A percentile compares a stretch with the other conserved stretches of the same genome.
These are phyloP conservation scores for Syncephalastrum sp. DNA, from an alignment of 371 early-diverging fungal genomes.

Conservation along the genomic window DNA sequence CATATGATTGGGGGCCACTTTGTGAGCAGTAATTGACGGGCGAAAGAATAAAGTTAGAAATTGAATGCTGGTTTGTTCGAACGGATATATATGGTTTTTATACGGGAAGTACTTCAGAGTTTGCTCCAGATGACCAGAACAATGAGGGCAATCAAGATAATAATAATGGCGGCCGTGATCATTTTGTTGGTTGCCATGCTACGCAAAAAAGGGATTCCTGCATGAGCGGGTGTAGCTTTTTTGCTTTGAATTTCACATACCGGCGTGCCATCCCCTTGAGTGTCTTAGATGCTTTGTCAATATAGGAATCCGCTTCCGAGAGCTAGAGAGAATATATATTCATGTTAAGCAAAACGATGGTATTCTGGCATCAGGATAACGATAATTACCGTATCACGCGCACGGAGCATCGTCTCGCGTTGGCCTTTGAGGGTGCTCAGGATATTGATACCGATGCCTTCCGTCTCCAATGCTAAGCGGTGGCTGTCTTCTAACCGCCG, in stretches of 20 bases:
- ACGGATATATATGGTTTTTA: not conserved
- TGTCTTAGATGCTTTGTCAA: slow-evolving; percentile 86
- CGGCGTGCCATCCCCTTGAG: slow-evolving; percentile 89
- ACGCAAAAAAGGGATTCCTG: slow-evolving; percentile 13
- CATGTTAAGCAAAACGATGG: not conserved
- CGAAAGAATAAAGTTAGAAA: no score
- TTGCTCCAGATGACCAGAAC: slow-evolving; percentile 82
- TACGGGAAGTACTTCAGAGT: slow-evolving; percentile 21
- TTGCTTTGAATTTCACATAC: slow-evolving; percentile 47
- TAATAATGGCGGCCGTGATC: slow-evolving; percentile 84
- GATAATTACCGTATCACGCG: slow-evolving; percentile 76
- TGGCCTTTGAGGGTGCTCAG: slow-evolving; percentile 81
- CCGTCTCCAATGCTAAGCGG: slow-evolving; percentile 89
- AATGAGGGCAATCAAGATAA: slow-evolving; percentile 79
- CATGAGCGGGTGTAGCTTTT: not conserved
- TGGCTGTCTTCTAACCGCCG: slow-evolving; percentile 86
- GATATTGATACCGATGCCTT: slow-evolving; percentile 83
- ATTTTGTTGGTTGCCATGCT: slow-evolving; percentile 90
- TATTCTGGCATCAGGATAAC: not conserved
- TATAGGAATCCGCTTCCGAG: slow-evolving; percentile 83
- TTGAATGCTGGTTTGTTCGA: not conserved
- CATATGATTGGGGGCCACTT: no score
- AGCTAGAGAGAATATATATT: slow-evolving; percentile 43
- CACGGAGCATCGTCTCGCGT: slow-evolving; percentile 87
- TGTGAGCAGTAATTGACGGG: no score